Evolutionary conservation across 2,329 filamentous ascomycete species (phyloP).

Genomic region (Corynespora cassiicola): DNA sequence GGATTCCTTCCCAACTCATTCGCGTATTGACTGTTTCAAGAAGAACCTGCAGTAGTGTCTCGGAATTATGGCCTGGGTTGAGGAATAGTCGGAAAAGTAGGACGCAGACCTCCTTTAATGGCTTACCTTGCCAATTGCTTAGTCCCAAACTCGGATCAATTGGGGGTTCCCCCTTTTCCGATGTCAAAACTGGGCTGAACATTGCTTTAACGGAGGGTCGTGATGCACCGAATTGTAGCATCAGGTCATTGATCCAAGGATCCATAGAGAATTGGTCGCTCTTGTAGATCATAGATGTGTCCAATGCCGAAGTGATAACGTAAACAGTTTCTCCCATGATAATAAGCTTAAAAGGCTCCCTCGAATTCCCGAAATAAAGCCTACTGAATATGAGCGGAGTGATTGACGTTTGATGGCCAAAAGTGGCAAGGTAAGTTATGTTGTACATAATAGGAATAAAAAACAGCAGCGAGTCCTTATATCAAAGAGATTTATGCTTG

Average conservation of each 20-base stretch:
- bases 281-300: constrained; percentile 1
- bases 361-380: constrained; percentile 7
- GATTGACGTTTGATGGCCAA: too few species aligned
- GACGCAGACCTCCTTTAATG: constrained; percentile 4
- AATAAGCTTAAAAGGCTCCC: constrained; percentile 8
- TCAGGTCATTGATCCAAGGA: constrained; percentile 2
- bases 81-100: constrained; percentile 2
- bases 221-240: constrained; percentile 2
- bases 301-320: constrained; percentile 7
- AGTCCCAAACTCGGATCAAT: background rate
- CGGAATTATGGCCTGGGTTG: constrained; percentile 1
- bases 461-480: too few species aligned
- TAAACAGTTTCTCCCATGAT: constrained; percentile 7
- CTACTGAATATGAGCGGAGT: too few species aligned
- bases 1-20: constrained; percentile 5
- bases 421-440: too few species aligned
- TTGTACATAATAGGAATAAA: too few species aligned
- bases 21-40: constrained; percentile 2
- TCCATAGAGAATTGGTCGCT: constrained; percentile 1
- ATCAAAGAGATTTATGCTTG: too few species aligned
- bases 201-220: constrained; percentile 1
- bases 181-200: constrained; percentile 2
- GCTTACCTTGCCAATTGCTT: constrained; percentile 1
- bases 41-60: background rate
- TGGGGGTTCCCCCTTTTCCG: background rate